Evolutionary conservation across 768 basidiomycete species (phyloP), one percentile per base, ranked within the genome.

Genomic region (Mycena olivaceomarginata): DNA sequence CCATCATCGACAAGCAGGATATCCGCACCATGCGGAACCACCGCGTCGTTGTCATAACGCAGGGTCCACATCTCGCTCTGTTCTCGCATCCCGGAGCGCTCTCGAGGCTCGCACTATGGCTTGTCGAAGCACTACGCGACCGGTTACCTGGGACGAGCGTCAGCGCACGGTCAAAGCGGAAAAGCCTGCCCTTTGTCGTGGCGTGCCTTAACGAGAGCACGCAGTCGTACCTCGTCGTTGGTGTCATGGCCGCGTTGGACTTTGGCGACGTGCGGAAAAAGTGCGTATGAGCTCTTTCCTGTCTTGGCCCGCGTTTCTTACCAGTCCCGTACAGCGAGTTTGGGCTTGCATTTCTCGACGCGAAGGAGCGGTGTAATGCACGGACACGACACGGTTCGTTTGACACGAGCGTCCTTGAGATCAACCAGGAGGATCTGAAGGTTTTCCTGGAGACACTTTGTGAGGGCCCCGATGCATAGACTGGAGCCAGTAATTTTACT

Each of bases 1-100:
- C 97, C 11, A 95, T 99, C 74, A 97, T 99, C 76, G 98, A 99
- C 87, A 99, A 99, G 85, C 94, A 95, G 78, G 95, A 96, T 78
- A 96, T 99, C 78, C 93, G 94, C 62, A 94, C 94, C 8, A 94
- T 98, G 87, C 93, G 95, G 39, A 94, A 94, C 22, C 97, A 98
- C 85, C 96, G 96, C 62, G 93, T 99, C 65, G 97, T 97, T 46
- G 90, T 97, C 65, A 89, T 99, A 70, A 92, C 93, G 18, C 98
- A 99, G 86, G 98, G 98, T 0, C 97, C 98, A 1, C 97, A 99
- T 84, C 93, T 99, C 41, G 88, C 91, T n/a, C 89, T 99, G 20
- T 99, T 99, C 85, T 91, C 93, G 16, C 97, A 99, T 84, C 97
- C 98, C 0, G 93, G 96, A 10, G 93, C 97, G 22, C 91, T 99